These are phyloP conservation scores for Exophiala phaeomuriformis DNA, from an alignment of 2,329 filamentous ascomycete species.

Conservation along the genomic window DNA sequence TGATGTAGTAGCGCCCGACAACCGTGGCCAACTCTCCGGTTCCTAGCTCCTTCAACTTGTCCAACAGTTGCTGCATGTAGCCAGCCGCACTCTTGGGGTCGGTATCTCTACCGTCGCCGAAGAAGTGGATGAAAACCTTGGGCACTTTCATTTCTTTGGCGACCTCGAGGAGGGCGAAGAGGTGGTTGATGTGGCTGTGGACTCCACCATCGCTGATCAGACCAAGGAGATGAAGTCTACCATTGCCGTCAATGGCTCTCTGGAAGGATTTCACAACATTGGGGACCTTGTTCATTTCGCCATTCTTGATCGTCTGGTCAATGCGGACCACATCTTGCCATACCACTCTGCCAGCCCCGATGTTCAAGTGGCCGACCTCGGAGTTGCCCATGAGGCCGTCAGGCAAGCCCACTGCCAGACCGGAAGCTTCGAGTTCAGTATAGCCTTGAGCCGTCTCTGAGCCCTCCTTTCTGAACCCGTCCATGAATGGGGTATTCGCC, in stretches of 20 bases:
- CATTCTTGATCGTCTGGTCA: conserved; percentile 83
- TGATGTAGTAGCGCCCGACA: conserved; percentile 94
- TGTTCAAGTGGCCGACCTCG: conserved; percentile 97
- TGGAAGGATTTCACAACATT: conserved; percentile 73
- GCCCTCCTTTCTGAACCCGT: conserved; percentile 60
- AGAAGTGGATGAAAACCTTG: conserved; percentile 97
- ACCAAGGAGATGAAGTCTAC: conserved; percentile 83
- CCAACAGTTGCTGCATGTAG: conserved; percentile 80
- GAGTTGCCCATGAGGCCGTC: conserved; percentile 99
- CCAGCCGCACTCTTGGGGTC: conserved; percentile 88
- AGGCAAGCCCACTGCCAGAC: conserved; percentile 86
- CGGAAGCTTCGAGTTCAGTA: conserved; percentile 90
- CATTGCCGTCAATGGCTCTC: conserved; percentile 76
- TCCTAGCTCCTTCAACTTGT: conserved; percentile 74
- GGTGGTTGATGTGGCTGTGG: conserved; percentile 90
- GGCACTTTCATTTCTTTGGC: conserved; percentile 83
- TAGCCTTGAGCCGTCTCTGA: conserved; percentile 75
- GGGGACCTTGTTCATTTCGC: conserved; percentile 65
- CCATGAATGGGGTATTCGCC: conserved; percentile 91
- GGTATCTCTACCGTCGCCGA: conserved; percentile 94
- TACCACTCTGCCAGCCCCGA: conserved; percentile 91
- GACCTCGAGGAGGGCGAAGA: conserved; percentile 77
- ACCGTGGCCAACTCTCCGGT: conserved; percentile 83
- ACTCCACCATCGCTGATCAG: conserved; percentile 94
- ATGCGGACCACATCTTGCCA: conserved; percentile 99